Evolutionary conservation across 2,329 filamentous ascomycete species (phyloP).

Genomic region (Zymoseptoria ardabiliae): DNA sequence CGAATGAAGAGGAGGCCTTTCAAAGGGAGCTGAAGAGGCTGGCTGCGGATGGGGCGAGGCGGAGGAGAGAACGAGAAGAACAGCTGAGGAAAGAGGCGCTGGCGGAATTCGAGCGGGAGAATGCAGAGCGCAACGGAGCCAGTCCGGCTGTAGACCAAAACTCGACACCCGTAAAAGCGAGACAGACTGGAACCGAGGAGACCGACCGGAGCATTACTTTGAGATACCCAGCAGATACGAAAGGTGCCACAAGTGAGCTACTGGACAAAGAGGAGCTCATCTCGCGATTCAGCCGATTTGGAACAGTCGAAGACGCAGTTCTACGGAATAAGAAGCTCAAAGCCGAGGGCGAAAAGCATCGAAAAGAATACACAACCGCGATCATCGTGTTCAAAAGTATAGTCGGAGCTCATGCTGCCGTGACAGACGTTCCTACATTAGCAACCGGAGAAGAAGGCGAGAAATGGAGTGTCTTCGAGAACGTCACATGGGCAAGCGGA

Average conservation of each 20-base stretch:
- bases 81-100: conserved; percentile 47
- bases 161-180: background rate
- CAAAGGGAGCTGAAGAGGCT: conserved; percentile 43
- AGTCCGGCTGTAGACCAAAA: background rate
- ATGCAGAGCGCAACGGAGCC: conserved; percentile 3
- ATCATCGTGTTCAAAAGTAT: conserved; percentile 52
- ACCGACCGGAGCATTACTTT: conserved; percentile 53
- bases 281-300: conserved; percentile 46
- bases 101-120: conserved; percentile 39
- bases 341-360: conserved; percentile 25
- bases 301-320: conserved; percentile 49
- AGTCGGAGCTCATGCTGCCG: conserved; percentile 50
- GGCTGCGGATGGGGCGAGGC: conserved; percentile 44
- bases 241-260: background rate
- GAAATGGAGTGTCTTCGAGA: conserved; percentile 46
- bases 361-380: conserved; percentile 36
- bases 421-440: conserved; percentile 38
- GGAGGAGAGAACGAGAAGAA: conserved; percentile 49
- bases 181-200: conserved; percentile 39
- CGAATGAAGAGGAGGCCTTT: conserved; percentile 50
- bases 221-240: conserved; percentile 32
- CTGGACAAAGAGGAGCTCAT: conserved; percentile 44
- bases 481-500: conserved; percentile 48
- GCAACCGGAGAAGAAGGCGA: conserved; percentile 20
- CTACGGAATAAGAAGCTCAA: conserved; percentile 49